Evolutionary conservation across 139 green algal species (phyloP).

Genomic region (Chlamydomonas schloesseri): DNA sequence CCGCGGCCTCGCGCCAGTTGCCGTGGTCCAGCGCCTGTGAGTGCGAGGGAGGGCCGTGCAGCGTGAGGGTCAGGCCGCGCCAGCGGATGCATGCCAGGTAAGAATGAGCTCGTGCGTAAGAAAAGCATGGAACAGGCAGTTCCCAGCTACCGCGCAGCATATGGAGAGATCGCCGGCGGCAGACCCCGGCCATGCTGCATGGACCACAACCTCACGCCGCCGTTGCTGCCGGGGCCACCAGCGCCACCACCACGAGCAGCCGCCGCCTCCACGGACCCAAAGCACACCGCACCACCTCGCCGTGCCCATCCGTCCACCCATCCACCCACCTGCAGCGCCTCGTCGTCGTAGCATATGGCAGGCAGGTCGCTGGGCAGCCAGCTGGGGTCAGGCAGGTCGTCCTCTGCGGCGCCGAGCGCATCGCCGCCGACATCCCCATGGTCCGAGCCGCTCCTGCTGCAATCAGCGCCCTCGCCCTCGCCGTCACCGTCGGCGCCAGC

Average conservation of each 20-base stretch:
- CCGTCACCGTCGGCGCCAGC: neutral
- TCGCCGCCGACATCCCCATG: neutral
- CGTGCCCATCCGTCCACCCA: neutral
- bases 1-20: slow-evolving; percentile 4
- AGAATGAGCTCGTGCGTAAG: too few species aligned
- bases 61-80: too few species aligned
- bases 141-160: too few species aligned
- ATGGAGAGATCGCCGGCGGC: too few species aligned
- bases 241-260: too few species aligned
- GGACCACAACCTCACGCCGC: too few species aligned
- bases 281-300: neutral
- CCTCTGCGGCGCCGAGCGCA: neutral
- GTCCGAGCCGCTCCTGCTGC: neutral
- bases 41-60: neutral
- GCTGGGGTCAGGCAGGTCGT: too few species aligned
- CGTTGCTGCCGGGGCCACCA: too few species aligned
- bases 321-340: neutral
- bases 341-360: slow-evolving; percentile 15
- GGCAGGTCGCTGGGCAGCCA: slow-evolving; percentile 8
- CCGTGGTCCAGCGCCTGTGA: slow-evolving; percentile 9
- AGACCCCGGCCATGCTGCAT: too few species aligned
- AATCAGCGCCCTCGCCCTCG: neutral
- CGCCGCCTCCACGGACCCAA: too few species aligned
- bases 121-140: too few species aligned
- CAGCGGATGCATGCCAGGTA: too few species aligned